Conservation (phyloP, 306 rosid species). For the Herpetospermum pedunculosum region DNA sequence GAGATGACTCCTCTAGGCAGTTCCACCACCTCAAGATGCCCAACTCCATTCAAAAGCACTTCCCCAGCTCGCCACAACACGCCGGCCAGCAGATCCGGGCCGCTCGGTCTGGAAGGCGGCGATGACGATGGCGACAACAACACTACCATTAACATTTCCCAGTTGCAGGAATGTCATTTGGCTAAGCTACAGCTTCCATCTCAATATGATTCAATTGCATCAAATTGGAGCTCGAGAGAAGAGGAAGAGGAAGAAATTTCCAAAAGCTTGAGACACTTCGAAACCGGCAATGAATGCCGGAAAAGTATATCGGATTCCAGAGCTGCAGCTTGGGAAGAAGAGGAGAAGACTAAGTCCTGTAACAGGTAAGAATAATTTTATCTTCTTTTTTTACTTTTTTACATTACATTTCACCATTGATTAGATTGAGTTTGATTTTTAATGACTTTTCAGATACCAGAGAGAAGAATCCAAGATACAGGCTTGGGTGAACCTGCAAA, state of each 20-base stretch:
- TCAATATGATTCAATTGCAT: conserved; percentile 52
- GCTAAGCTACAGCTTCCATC: conserved; percentile 63
- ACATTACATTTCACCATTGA: background rate
- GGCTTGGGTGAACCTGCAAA: conserved; percentile 96
- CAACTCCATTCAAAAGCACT: conserved; percentile 67
- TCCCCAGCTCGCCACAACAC: conserved; percentile 92
- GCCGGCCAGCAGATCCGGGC: conserved; percentile 80
- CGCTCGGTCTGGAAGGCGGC: conserved; percentile 32
- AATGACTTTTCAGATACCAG: conserved; percentile 46
- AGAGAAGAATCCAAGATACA: conserved; percentile 95
- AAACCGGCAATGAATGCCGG: conserved; percentile 30
- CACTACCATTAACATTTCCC: conserved; percentile 45
- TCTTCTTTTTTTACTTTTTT: background rate
- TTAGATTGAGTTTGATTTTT: background rate
- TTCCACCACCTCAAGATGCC: conserved; percentile 86
- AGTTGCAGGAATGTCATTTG: conserved; percentile 75
- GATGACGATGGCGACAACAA: conserved; percentile 16
- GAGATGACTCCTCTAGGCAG: conserved; percentile 98
- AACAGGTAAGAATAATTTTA: conserved; percentile 36
- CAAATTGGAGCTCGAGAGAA: conserved; percentile 90
- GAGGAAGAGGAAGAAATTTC: conserved; percentile 94
- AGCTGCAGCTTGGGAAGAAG: conserved; percentile 80
- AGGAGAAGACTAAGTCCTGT: conserved; percentile 69
- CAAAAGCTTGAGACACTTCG: conserved; percentile 80
- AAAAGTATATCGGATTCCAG: conserved; percentile 53